Evolutionary conservation across 2,329 filamentous ascomycete genomes (phyloP).

Genomic region (Endoconidiophora polonica): DNA sequence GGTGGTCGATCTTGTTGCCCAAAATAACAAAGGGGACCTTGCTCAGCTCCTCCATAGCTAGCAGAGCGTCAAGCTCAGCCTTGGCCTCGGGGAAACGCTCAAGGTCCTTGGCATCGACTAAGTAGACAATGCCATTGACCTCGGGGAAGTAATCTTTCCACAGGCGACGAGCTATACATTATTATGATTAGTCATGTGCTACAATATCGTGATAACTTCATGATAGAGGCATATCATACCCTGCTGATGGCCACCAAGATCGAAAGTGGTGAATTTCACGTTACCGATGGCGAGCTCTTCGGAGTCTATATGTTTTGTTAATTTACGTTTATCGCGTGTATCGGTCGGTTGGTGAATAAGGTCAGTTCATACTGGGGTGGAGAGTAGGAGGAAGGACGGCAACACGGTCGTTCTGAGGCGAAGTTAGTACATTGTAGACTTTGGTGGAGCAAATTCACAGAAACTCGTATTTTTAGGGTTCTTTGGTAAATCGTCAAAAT

Average conservation of each 20-base stretch:
- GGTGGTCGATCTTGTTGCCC: slow-evolving; percentile 99
- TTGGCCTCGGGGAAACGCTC: slow-evolving; percentile 90
- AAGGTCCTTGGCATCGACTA: slow-evolving; percentile 93
- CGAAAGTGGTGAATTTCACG: slow-evolving; percentile 87
- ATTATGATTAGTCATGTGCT: slow-evolving; percentile 4
- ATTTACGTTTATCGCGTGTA: neutral
- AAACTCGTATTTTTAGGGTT: too few relatives aligned
- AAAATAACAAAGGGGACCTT: slow-evolving; percentile 94
- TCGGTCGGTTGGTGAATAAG: neutral
- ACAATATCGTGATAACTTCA: neutral
- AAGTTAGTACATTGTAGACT: neutral
- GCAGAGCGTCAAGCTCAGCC: slow-evolving; percentile 86
- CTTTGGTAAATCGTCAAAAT: too few relatives aligned
- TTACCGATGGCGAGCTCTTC: slow-evolving; percentile 88
- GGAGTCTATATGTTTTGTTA: slow-evolving; percentile 38
- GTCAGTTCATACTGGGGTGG: slow-evolving; percentile 57
- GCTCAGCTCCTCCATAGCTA: slow-evolving; percentile 89
- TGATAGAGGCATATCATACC: slow-evolving; percentile 30
- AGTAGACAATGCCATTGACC: slow-evolving; percentile 91
- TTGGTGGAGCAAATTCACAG: too few relatives aligned
- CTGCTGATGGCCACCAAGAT: slow-evolving; percentile 86
- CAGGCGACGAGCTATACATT: slow-evolving; percentile 56
- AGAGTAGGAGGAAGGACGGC: slow-evolving; percentile 81
- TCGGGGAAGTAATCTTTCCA: slow-evolving; percentile 98
- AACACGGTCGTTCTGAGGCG: slow-evolving; percentile 66